Evolutionary conservation across 495 filamentous ascomycete genomes (phyloP), one percentile per base, ranked within the genome.

Genomic region (Podospora australis): DNA sequence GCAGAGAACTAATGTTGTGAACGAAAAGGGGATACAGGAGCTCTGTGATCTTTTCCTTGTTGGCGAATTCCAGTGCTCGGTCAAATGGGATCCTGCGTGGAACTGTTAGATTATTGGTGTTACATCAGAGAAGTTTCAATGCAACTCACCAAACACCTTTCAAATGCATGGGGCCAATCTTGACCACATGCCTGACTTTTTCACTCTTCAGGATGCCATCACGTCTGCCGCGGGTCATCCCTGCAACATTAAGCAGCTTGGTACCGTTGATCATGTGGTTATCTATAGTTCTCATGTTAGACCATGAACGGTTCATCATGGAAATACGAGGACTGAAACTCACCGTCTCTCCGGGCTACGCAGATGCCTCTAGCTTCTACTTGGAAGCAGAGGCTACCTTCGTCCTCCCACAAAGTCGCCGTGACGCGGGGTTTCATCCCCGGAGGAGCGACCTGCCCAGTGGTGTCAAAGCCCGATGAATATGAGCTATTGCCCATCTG

Each of bases 231-330:
- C 92, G 79, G 22, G 92, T 98, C 92, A 98, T 98, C 2, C 92
- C 91, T 16, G 92, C 92, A 16, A 98, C 92, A 53, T 98, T 98
- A 39, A 98, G 72, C 44, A 98, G 70, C 65, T 98, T 98, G 3
- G 92, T 98, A 7, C 92, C 92, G 58, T 98, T 98, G 67, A 98
- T 96, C 90, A 98, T 96, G 58, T 94, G 87, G 64, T 98, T 98
- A 57, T 98, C 92, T 95, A 59, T n/a, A n/a, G n/a, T n/a, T n/a
- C n/a, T n/a, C n/a, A n/a, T n/a, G n/a, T n/a, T n/a, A n/a, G n/a
- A n/a, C n/a, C n/a, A n/a, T n/a, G n/a, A n/a, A n/a, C n/a, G n/a
- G n/a, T n/a, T n/a, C n/a, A n/a, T n/a, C n/a, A n/a, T n/a, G n/a
- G n/a, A n/a, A n/a, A n/a, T n/a, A n/a, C n/a, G n/a, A n/a, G n/a